Evolutionary conservation across 179 eudicot species (phyloP), one percentile per base, ranked within the genome.

Genomic region (Carnegiea gigantea): DNA sequence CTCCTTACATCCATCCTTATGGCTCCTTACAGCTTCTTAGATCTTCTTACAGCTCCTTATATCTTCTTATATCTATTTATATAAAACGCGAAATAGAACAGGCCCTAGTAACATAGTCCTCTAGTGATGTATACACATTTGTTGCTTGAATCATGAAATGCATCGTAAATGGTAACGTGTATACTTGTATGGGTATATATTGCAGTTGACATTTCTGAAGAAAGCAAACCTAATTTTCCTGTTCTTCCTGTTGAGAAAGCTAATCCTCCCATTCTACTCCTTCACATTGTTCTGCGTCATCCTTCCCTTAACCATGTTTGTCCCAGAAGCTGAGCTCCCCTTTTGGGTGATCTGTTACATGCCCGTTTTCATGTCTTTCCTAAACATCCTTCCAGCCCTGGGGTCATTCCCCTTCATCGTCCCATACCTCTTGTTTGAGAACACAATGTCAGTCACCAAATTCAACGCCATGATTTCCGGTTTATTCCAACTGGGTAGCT

Each of bases 391-490:
- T 48, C 98, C 98, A 2, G 86, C 97, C 0, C 98, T 96, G 6
- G 88, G 88, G 14, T 91, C 97, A 75, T 93, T 95, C 85, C 98
- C 98, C 49, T 95, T 95, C 84, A 88, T 95, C 2, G 97, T 95
- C 62, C 98, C 98, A 26, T 95, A 88, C 85, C 98, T 94, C 64
- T 86, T 94, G 20, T 94, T 94, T 68, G 98, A 94, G 78, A 94
- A 94, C 86, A 95, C 98, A 72, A 93, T 95, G 98, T 95, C 98
- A 0, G 98, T 95, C 30, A 95, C 98, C 82, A 95, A 95, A 80
- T 94, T 94, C 82, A 90, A 92, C 67, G 98, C 98, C 33, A 94
- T 94, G 98, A 87, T 93, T 46, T 94, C 98, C 21, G 98, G 98
- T 14, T 84, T 95, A 76, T 92, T 93, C 77, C 92, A 89, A 83